Evolutionary conservation across 306 rosid genomes (phyloP).

Genomic region (Cucumis melo): DNA sequence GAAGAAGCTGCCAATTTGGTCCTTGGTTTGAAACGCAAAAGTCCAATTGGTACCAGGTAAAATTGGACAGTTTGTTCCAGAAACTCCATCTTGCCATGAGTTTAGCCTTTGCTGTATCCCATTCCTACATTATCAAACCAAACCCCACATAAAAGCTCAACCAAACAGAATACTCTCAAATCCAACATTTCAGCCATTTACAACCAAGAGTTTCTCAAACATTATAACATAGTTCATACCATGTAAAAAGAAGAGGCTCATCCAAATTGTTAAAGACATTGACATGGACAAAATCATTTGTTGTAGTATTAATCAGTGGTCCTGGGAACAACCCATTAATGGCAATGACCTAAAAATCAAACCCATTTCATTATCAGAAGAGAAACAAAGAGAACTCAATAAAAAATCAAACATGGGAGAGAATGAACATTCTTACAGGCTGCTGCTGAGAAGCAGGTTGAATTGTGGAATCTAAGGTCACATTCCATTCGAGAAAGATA

Average conservation of each 20-base stretch:
- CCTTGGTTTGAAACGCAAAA: constrained; percentile 52
- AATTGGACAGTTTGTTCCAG: constrained; percentile 80
- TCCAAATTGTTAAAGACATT: constrained; percentile 55
- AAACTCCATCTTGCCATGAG: constrained; percentile 96
- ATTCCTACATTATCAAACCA: constrained; percentile 36
- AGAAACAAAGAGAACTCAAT: not conserved
- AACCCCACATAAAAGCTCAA: not conserved
- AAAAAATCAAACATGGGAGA: not conserved
- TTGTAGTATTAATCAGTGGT: constrained; percentile 64
- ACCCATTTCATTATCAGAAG: not conserved
- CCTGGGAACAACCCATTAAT: constrained; percentile 81
- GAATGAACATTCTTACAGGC: constrained; percentile 20
- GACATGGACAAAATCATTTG: constrained; percentile 46
- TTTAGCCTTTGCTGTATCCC: constrained; percentile 73
- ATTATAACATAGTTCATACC: constrained; percentile 17
- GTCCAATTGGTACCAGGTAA: constrained; percentile 55
- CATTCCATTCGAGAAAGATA: constrained; percentile 34
- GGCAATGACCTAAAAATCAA: constrained; percentile 38
- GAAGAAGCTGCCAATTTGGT: constrained; percentile 77
- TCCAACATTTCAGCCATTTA: not conserved
- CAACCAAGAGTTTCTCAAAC: not conserved
- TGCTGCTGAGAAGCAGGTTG: constrained; percentile 27
- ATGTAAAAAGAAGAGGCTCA: constrained; percentile 65
- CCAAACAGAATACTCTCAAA: not conserved
- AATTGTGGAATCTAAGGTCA: constrained; percentile 17